phyloP scores from a whole-genome alignment of 2,329 filamentous ascomycete genomes.

The Aspergillus quadrilineatus region DNA sequence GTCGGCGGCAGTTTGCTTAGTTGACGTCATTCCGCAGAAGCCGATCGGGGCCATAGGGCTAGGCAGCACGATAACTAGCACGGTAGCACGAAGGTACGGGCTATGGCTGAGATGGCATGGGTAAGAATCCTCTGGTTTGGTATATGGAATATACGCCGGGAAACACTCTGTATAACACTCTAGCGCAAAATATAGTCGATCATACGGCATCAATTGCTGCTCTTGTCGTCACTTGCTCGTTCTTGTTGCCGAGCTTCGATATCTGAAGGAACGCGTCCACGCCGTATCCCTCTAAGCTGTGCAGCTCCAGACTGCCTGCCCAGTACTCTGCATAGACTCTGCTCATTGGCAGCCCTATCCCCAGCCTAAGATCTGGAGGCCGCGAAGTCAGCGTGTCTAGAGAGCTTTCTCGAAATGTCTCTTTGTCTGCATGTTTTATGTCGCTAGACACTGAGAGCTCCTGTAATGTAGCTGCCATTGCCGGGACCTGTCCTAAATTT shows the following conservation, averaged over 20 bases:
- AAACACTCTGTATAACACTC: background rate
- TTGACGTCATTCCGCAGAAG: slow-evolving; percentile 22
- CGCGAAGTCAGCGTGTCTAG: slow-evolving; percentile 76
- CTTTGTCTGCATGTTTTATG: slow-evolving; percentile 31
- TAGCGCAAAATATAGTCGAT: background rate
- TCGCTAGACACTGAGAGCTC: slow-evolving; percentile 62
- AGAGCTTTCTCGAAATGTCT: slow-evolving; percentile 59
- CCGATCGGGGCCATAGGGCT: slow-evolving; percentile 1
- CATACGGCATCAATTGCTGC: slow-evolving; percentile 76
- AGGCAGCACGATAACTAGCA: background rate
- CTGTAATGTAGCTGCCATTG: slow-evolving; percentile 90
- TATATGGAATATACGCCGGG: background rate
- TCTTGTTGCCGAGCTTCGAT: slow-evolving; percentile 94
- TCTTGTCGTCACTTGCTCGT: slow-evolving; percentile 81
- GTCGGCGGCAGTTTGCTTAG: background rate
- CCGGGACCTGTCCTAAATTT: slow-evolving; percentile 82
- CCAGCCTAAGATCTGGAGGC: slow-evolving; percentile 81
- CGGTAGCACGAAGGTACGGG: background rate
- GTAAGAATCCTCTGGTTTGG: background rate
- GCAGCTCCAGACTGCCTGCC: slow-evolving; percentile 87
- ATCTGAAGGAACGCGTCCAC: slow-evolving; percentile 96
- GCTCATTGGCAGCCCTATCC: slow-evolving; percentile 91
- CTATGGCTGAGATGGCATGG: background rate
- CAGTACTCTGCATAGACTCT: slow-evolving; percentile 97
- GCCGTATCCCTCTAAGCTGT: slow-evolving; percentile 92